Base-by-base conservation (phyloP, 257 asterid genomes). In the Solanum tacnaense region DNA sequence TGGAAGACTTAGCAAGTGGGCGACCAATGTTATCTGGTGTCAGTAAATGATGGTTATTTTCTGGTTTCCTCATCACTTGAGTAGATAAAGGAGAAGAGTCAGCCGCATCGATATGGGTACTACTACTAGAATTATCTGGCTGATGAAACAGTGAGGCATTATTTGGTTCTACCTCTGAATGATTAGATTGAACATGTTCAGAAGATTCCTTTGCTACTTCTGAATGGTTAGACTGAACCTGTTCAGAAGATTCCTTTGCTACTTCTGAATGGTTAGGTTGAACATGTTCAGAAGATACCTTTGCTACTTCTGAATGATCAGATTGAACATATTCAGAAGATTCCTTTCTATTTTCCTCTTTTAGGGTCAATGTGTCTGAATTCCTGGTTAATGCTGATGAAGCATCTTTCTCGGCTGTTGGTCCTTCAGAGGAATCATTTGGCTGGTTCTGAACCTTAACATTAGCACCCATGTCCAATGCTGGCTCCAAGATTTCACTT, bases 21-120 rank as follows among this genome's bases (percentile, higher is more conserved):
- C 84, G 92, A 85, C 83, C 87, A 74, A 65, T 27, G 49, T 90
- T 88, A 72, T 60, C 87, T 18, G 90, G 88, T 29, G 86, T 31
- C 9, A 10, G 76, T 46, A 46, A 46, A 75, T 38, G 34, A 32
- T 75, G 62, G 32, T n/a, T 23, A 39, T 58, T 70, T 62, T 85
- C 76, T n/a, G 89, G 90, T 81, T 91, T 93, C 88, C 86, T 91
- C 25, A 74, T 91, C 32, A 75, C 84, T 58, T 82, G 85, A 85
- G 94, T 88, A 44, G 94, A 89, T 46, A 92, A 73, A 86, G 74
- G 87, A 20, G 90, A 62, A 76, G 89, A 88, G 35, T 67, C 21
- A 71, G 79, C 89, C 88, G 86, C 93, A 74, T 81, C 44, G 20
- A 39, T 58, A 49, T 27, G 56, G 23, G 49, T 75, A 86, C 88